Evolutionary conservation across 1,139 yeast species (phyloP).

Genomic region (Candida dubliniensis): DNA sequence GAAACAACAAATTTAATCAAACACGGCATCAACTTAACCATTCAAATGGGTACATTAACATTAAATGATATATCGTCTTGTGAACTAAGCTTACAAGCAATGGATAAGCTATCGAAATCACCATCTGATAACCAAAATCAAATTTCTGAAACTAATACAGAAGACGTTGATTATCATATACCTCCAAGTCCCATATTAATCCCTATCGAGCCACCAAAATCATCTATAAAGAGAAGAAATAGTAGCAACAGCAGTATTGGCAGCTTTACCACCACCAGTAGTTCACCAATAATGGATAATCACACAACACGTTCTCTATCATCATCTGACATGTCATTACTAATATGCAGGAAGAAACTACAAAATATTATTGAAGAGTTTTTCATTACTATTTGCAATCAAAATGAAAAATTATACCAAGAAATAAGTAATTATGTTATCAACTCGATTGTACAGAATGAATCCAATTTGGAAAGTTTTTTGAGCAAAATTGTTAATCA

Average conservation of each 20-base stretch:
- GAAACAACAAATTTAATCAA: conserved; percentile 15
- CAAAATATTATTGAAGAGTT: conserved; percentile 13
- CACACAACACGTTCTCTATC: not conserved
- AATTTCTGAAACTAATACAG: conserved; percentile 4
- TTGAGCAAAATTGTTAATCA: conserved; percentile 14
- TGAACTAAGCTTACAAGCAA: not conserved
- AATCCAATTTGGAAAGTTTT: conserved; percentile 12
- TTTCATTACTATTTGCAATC: conserved; percentile 9
- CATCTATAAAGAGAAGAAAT: conserved; percentile 11
- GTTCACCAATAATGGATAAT: not conserved
- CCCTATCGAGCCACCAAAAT: conserved; percentile 12
- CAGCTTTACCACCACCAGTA: not conserved
- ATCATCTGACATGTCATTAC: conserved; percentile 3
- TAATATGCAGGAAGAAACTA: conserved; percentile 11
- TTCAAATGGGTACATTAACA: conserved; percentile 9
- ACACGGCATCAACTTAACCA: conserved; percentile 14
- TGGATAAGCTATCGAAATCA: too few relatives aligned
- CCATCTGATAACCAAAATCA: conserved; percentile 2
- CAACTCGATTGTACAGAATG: conserved; percentile 17
- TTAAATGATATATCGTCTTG: conserved; percentile 5
- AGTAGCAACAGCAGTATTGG: not conserved
- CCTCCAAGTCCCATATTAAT: conserved; percentile 15
- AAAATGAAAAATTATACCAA: conserved; percentile 10
- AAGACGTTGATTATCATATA: conserved; percentile 7
- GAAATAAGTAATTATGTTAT: conserved; percentile 14